A percentile compares a stretch with the other conserved stretches of the same genome.
These are phyloP conservation scores for Fibroporia radiculosa DNA, from an alignment of 768 basidiomycete species.

Conservation along the genomic window DNA sequence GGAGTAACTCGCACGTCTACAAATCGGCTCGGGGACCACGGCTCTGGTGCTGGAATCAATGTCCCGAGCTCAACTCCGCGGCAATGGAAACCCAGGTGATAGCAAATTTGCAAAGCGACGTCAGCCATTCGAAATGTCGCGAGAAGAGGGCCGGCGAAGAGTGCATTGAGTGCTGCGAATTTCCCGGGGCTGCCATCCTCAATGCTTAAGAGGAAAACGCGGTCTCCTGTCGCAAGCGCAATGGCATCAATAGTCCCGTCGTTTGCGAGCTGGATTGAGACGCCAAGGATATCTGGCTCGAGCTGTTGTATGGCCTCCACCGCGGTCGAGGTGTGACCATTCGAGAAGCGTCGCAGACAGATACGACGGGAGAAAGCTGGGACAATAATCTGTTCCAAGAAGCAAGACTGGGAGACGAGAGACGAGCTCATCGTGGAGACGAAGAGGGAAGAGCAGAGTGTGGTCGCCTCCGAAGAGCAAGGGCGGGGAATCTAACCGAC, in stretches of 20 bases:
- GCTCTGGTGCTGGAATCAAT: constrained; percentile 15
- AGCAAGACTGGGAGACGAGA: no score
- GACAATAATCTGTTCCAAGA: no score
- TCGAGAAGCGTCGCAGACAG: background rate
- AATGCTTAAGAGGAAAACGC: constrained; percentile 6
- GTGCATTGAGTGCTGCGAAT: background rate
- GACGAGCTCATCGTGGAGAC: no score
- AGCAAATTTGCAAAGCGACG: constrained; percentile 25
- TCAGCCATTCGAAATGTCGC: constrained; percentile 30
- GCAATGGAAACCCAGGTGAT: constrained; percentile 21
- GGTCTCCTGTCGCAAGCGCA: constrained; percentile 6
- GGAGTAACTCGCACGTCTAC: constrained; percentile 14
- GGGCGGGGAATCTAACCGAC: no score
- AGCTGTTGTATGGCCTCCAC: background rate
- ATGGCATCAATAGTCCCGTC: constrained; percentile 7
- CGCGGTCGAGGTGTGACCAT: background rate
- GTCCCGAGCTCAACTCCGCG: constrained; percentile 32
- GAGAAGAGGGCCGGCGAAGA: background rate
- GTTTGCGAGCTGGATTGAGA: constrained; percentile 8
- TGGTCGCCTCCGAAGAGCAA: no score
- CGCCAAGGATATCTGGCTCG: constrained; percentile 5
- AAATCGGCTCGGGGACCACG: constrained; percentile 22
- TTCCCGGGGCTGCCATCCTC: no score
- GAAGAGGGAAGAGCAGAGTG: no score
- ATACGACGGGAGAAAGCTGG: background rate